phyloP scores from a whole-genome alignment of 2,329 filamentous ascomycete species.

The Anisogramma anomala region DNA sequence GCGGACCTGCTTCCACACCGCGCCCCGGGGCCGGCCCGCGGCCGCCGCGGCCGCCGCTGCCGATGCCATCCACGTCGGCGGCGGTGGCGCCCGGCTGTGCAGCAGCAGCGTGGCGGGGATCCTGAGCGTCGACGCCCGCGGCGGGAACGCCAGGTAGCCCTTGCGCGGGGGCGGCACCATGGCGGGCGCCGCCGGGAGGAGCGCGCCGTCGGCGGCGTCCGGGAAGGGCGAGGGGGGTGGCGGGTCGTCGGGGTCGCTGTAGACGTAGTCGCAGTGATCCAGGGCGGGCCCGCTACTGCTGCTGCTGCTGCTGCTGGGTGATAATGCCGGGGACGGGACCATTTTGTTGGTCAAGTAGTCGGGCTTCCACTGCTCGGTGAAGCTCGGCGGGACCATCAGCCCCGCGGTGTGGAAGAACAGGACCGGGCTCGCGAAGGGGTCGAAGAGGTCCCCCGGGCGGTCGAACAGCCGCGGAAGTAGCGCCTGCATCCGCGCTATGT shows the following conservation, averaged over 20 bases:
- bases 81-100: constrained; percentile 25
- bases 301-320: not conserved
- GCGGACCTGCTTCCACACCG: constrained; percentile 9
- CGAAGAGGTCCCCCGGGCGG: constrained; percentile 39
- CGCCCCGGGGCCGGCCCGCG: constrained; percentile 12
- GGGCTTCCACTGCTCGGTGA: constrained; percentile 18
- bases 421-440: constrained; percentile 46
- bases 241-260: constrained; percentile 10
- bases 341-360: not conserved
- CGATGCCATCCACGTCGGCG: constrained; percentile 1
- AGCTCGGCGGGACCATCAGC: constrained; percentile 33
- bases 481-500: constrained; percentile 26
- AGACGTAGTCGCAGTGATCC: constrained; percentile 5
- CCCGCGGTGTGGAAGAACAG: constrained; percentile 47
- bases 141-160: constrained; percentile 36
- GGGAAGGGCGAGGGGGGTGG: constrained; percentile 1
- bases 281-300: not conserved
- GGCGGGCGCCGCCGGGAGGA: not conserved
- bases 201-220: not conserved
- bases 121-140: constrained; percentile 33
- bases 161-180: constrained; percentile 26
- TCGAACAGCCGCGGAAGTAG: constrained; percentile 34
- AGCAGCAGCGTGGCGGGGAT: constrained; percentile 40
- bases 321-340: not conserved
- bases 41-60: constrained; percentile 12